These are phyloP conservation scores for Blastobotrys proliferans DNA, from an alignment of 1,139 yeast genomes.

Conservation along the genomic window DNA sequence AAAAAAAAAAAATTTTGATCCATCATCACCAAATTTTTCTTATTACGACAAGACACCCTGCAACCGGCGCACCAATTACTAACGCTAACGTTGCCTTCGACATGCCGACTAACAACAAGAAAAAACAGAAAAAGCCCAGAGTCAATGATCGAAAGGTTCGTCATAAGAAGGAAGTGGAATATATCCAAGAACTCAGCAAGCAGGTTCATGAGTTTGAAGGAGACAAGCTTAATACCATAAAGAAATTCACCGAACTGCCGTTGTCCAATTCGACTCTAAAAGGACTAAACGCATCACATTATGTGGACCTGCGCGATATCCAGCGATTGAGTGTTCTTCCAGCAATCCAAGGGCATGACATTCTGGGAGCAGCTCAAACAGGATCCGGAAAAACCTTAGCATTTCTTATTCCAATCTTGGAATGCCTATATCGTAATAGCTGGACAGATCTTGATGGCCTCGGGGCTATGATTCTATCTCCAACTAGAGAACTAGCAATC, in stretches of 20 bases:
- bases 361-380: constrained; percentile 90
- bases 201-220: constrained; percentile 24
- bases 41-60: no score
- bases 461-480: constrained; percentile 88
- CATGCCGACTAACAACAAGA: constrained; percentile 14
- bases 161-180: constrained; percentile 23
- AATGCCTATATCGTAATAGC: constrained; percentile 60
- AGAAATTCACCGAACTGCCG: constrained; percentile 57
- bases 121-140: constrained; percentile 14
- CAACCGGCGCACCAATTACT: no score
- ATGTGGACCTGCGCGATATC: constrained; percentile 75
- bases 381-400: constrained; percentile 98
- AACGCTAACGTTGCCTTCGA: no score
- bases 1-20: no score
- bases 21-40: no score
- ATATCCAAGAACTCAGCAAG: constrained; percentile 29
- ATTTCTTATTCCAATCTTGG: constrained; percentile 80
- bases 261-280: constrained; percentile 58
- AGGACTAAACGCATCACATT: constrained; percentile 68
- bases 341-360: constrained; percentile 75
- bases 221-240: constrained; percentile 15
- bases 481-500: constrained; percentile 90
- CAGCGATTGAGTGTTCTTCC: constrained; percentile 76
- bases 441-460: constrained; percentile 91
- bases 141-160: constrained; percentile 3